Evolutionary conservation across 768 basidiomycete genomes (phyloP), one percentile per base, ranked within the genome.

Genomic region (Termitomyces sp.): DNA sequence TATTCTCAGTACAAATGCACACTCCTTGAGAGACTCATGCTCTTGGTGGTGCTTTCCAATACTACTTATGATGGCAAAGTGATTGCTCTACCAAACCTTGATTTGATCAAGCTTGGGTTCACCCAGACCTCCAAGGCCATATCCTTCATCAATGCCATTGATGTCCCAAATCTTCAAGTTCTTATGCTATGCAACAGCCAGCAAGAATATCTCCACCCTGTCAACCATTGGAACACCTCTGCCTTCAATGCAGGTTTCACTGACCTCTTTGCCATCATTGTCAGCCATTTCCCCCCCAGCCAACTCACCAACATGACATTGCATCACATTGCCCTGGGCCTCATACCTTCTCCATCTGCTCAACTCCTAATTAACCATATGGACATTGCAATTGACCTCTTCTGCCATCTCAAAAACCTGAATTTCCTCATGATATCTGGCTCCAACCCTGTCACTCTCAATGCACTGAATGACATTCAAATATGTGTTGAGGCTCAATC

Each of bases 1-100:
- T 16, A 42, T 60, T 41, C 56, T 60, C 8, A 34, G 43, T 16
- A 30, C 43, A 14, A 60, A 55, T 25, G 56, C 56, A 17, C 59
- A 46, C 41, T 45, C 56, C 14, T 57, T 28, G 39, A 54, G 32
- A 49, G 21, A n/a, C 49, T 60, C 6, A 35, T 34, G 12, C 39
- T 60, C 5, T 27, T n/a, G 2, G 49, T 21, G 17, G 34, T 42
- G 3, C 37, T 57, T 10, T 25, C 49, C 10, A 3, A 35, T 11
- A 2, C 12, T 25, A 12, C 17, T 25, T 50, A 39, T 27, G 8
- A 17, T 17, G 35, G 23, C 10, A 25, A 50, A 27, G 17, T 37
- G 5, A 39, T 50, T 6, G 6, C 25, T 39, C 17, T 50, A 3
- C 25, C 35, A 7, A 50, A 50, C 10, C 49, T 50, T 5, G 35